Evolutionary conservation across 2,329 filamentous ascomycete genomes (phyloP).

Genomic region (Aspergillus floridensis): DNA sequence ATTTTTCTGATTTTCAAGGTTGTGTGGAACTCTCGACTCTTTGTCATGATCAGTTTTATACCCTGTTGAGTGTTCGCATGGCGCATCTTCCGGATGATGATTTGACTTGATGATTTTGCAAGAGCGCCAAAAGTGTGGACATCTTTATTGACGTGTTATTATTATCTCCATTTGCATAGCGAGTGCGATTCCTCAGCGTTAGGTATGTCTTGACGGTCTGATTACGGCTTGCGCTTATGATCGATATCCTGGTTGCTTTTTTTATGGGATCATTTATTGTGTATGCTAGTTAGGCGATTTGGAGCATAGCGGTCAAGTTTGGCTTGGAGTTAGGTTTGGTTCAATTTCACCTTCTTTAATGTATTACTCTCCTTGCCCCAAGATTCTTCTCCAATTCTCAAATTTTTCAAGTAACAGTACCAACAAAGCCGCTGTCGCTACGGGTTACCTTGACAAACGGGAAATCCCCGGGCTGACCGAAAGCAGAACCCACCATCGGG

Average conservation of each 20-base stretch:
- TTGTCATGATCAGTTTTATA: constrained; percentile 16
- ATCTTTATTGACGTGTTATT: constrained; percentile 9
- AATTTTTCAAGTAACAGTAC: neutral
- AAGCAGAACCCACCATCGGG: neutral
- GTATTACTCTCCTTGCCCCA: too few relatives aligned
- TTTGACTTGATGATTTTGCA: neutral
- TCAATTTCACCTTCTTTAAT: neutral
- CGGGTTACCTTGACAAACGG: neutral
- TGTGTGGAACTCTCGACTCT: neutral
- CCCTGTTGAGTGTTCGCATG: constrained; percentile 11
- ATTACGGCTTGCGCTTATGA: constrained; percentile 10
- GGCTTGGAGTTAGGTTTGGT: neutral
- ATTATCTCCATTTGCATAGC: constrained; percentile 20
- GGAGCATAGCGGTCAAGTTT: neutral
- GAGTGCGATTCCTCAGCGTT: constrained; percentile 17
- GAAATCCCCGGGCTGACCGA: too few relatives aligned
- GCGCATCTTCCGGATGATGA: neutral
- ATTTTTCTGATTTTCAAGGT: constrained; percentile 20
- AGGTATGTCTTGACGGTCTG: constrained; percentile 7
- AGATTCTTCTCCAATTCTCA: too few relatives aligned
- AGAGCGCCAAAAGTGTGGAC: constrained; percentile 7
- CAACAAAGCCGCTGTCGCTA: neutral
- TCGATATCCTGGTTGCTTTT: constrained; percentile 1
- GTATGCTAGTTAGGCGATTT: neutral
- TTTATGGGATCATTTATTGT: neutral